These are phyloP conservation scores for Pichia sp. DNA, from an alignment of 1,139 yeast species.

Conservation along the genomic window DNA sequence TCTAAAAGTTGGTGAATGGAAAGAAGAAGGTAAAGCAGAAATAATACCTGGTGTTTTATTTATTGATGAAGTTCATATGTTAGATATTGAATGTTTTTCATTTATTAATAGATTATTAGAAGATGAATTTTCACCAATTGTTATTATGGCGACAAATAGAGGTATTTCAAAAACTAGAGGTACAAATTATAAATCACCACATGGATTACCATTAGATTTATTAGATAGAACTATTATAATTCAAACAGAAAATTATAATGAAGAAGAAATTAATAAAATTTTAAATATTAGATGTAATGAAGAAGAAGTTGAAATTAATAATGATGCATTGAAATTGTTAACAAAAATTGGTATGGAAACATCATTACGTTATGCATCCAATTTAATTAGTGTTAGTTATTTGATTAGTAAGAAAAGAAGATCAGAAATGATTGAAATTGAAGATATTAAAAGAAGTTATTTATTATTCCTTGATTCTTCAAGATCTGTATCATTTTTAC, in stretches of 20 bases:
- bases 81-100: slow-evolving; percentile 95
- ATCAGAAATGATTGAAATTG: slow-evolving; percentile 61
- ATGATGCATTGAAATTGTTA: slow-evolving; percentile 81
- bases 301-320: slow-evolving; percentile 83
- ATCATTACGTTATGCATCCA: slow-evolving; percentile 86
- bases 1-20: slow-evolving; percentile 97
- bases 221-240: slow-evolving; percentile 92
- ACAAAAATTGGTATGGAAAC: slow-evolving; percentile 93
- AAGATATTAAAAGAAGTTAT: slow-evolving; percentile 84
- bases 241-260: slow-evolving; percentile 70
- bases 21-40: slow-evolving; percentile 98
- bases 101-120: slow-evolving; percentile 94
- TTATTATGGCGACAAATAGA: slow-evolving; percentile 96
- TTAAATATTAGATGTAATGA: slow-evolving; percentile 89
- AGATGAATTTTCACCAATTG: slow-evolving; percentile 95
- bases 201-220: slow-evolving; percentile 91
- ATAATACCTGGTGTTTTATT: slow-evolving; percentile 97
- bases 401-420: slow-evolving; percentile 82
- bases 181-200: slow-evolving; percentile 89
- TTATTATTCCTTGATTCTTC: slow-evolving; percentile 80
- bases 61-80: slow-evolving; percentile 98
- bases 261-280: slow-evolving; percentile 81
- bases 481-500: slow-evolving; percentile 76
- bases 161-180: slow-evolving; percentile 92
- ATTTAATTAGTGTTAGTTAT: slow-evolving; percentile 82